Evolutionary conservation across 139 green algal genomes (phyloP), one percentile per base, ranked within the genome.

Genomic region (Diplosphaera chodatii): DNA sequence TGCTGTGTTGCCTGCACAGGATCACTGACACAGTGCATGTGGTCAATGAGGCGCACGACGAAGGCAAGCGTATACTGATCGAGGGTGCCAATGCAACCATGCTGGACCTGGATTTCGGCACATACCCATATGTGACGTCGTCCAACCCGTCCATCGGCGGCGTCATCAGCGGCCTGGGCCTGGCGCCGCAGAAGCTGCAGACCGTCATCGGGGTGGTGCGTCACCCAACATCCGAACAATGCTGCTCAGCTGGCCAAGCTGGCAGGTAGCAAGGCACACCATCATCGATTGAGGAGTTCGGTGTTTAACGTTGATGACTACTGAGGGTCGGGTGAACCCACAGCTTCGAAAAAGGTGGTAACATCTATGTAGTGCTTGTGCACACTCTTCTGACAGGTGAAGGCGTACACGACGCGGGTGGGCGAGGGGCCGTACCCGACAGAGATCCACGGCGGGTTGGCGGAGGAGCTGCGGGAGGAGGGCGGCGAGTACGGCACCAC

Each of bases 71-170:
- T 40, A 94, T 99, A 55, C 86, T 99, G 66, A 91, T 99, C 28
- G 96, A 99, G 87, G 96, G 96, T 65, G 96, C 92, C 68, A 97
- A 99, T 77, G 96, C 96, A 5, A 99, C 96, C 32, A 96, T 99
- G 93, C 85, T 99, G 27, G 96, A 99, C 80, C 67, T 99, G 4
- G 96, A 99, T 83, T 98, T 98, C 64, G 96, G 96, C 59, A 99
- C 96, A 29, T 99, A 99, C 86, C 96, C 96, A n/a, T 99, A 94
- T 71, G 96, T 99, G 15, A 99, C 96, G 18, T 97, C 90, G 32
- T 97, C 90, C 67, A 99, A 98, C 85, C 94, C 94, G 34, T 92
- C 83, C 68, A 93, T 98, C 40, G 96, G 96, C 22, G 96, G 96
- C 69, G 92, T 99, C 25, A 90, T 90, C 64, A 85, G 86, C 16